Evolutionary conservation across 2,329 filamentous ascomycete genomes (phyloP).

Genomic region (Fusarium torulosum): DNA sequence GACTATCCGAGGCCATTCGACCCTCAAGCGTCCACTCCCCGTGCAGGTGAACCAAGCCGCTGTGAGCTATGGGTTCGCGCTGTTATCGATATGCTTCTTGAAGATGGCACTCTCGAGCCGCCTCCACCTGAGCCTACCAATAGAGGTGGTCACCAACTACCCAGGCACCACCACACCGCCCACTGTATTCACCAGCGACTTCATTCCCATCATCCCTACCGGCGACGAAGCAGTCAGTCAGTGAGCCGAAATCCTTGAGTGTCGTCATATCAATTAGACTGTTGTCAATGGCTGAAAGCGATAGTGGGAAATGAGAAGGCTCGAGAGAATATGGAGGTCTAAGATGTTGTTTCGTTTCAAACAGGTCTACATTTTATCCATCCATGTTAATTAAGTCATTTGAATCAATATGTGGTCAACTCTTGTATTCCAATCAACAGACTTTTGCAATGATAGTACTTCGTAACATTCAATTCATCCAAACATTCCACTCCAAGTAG

Average conservation of each 20-base stretch:
- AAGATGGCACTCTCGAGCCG: slow-evolving; percentile 31
- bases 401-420: slow-evolving; percentile 1
- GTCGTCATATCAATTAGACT: neutral
- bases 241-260: slow-evolving; percentile 2
- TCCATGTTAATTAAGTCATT: no score
- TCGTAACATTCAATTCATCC: slow-evolving; percentile 1
- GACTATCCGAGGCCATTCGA: slow-evolving; percentile 6
- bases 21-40: neutral
- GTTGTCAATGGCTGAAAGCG: neutral
- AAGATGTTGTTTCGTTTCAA: neutral
- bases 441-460: slow-evolving; percentile 30
- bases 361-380: neutral
- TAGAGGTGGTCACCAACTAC: slow-evolving; percentile 17
- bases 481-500: neutral
- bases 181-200: slow-evolving; percentile 41
- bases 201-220: slow-evolving; percentile 41
- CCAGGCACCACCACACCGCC: slow-evolving; percentile 41
- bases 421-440: slow-evolving; percentile 31
- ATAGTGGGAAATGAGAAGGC: no score
- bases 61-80: slow-evolving; percentile 29
- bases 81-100: slow-evolving; percentile 22
- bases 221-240: slow-evolving; percentile 26
- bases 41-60: slow-evolving; percentile 6
- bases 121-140: slow-evolving; percentile 12
- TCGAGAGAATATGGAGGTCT: no score